Evolutionary conservation across 208 protist genomes (phyloP).

Genomic region (Lotmaria passim): DNA sequence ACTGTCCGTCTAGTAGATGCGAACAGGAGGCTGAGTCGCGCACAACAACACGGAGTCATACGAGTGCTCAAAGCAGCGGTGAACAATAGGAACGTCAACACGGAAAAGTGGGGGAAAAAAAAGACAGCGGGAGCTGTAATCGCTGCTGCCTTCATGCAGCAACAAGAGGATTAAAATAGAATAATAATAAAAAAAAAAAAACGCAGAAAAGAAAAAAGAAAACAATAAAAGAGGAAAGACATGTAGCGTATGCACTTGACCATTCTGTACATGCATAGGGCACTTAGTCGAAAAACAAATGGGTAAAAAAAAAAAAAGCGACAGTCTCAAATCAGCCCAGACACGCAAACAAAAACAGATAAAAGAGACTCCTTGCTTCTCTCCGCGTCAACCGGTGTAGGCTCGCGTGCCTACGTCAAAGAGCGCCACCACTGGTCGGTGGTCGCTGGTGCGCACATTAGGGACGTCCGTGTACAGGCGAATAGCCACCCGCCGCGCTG

Average conservation of each 20-base stretch:
- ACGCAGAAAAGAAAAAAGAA: background rate
- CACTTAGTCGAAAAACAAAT: too few species aligned
- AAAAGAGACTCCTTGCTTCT: constrained; percentile 1
- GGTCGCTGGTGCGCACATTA: constrained; percentile 80
- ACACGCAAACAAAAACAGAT: too few species aligned
- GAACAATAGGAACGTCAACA: background rate
- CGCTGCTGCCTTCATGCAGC: too few species aligned
- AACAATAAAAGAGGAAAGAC: constrained; percentile 9
- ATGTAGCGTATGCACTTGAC: background rate
- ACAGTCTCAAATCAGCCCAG: too few species aligned
- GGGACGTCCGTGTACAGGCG: constrained; percentile 86
- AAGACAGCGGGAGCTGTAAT: background rate
- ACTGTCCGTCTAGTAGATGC: too few species aligned
- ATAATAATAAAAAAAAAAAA: constrained; percentile 1
- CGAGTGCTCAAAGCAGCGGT: background rate
- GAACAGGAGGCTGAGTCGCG: background rate
- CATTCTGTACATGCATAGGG: too few species aligned
- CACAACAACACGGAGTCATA: background rate
- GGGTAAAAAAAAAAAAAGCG: too few species aligned
- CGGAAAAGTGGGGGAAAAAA: background rate
- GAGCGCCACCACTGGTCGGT: constrained; percentile 82
- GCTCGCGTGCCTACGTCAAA: constrained; percentile 72
- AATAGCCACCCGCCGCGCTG: constrained; percentile 45
- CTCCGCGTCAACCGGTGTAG: background rate
- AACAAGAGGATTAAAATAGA: background rate